Conservation (phyloP, 2,329 filamentous ascomycete species). For the Diaporthe citriasiana region DNA sequence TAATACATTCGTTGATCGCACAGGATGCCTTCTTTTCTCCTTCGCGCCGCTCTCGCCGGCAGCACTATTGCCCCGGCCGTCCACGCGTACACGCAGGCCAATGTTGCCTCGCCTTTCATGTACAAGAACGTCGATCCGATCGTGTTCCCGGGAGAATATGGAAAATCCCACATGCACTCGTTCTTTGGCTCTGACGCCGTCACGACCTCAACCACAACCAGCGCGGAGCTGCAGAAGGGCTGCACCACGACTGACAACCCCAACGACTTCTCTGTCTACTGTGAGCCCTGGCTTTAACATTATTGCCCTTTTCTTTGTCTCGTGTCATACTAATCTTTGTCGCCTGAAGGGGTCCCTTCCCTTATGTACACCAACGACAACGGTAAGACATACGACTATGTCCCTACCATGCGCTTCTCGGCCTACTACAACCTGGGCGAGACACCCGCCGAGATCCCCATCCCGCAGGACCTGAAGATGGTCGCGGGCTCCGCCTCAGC, state of each 20-base stretch:
- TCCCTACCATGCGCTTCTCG: slow-evolving; percentile 43
- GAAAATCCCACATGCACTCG: slow-evolving; percentile 53
- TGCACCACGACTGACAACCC: slow-evolving; percentile 49
- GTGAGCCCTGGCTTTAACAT: slow-evolving; percentile 5
- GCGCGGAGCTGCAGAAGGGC: slow-evolving; percentile 49
- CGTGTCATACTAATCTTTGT: not conserved
- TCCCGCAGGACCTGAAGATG: slow-evolving; percentile 45
- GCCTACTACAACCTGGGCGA: slow-evolving; percentile 46
- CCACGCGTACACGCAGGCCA: slow-evolving; percentile 48
- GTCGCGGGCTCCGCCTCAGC: slow-evolving; percentile 58
- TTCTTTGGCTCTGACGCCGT: slow-evolving; percentile 55
- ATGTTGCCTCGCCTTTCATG: slow-evolving; percentile 48
- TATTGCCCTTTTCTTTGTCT: too few relatives aligned
- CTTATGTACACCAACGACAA: slow-evolving; percentile 43
- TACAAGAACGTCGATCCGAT: slow-evolving; percentile 54
- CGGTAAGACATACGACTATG: slow-evolving; percentile 42
- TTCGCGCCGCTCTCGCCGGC: slow-evolving; percentile 27
- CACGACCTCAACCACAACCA: slow-evolving; percentile 50
- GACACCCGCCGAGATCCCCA: slow-evolving; percentile 44
- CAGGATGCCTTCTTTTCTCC: slow-evolving; percentile 37
- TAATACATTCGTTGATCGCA: slow-evolving; percentile 18
- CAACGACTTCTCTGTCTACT: slow-evolving; percentile 50
- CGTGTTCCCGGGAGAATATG: slow-evolving; percentile 50
- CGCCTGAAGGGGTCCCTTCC: slow-evolving; percentile 38
- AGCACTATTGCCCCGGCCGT: slow-evolving; percentile 30